Evolutionary conservation across 768 basidiomycete genomes (phyloP).

Genomic region (Mycena floridula): DNA sequence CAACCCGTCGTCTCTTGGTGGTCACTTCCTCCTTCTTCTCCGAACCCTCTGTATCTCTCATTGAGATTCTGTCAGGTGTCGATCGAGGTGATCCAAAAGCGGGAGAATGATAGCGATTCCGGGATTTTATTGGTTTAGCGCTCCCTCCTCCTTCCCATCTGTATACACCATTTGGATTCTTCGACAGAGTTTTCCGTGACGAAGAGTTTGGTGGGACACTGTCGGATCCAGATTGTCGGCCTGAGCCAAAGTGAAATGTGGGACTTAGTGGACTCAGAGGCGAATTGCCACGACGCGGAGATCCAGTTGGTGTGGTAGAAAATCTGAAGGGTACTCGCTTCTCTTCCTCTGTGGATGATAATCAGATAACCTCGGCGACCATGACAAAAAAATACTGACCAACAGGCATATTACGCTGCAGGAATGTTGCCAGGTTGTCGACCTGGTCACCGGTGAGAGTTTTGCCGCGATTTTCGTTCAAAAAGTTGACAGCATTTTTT

Average conservation of each 20-base stretch:
- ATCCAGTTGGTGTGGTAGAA: slow-evolving; percentile 36
- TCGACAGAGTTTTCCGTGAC: slow-evolving; percentile 49
- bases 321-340: slow-evolving; percentile 59
- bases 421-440: slow-evolving; percentile 47
- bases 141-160: slow-evolving; percentile 76
- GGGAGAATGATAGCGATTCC: slow-evolving; percentile 69
- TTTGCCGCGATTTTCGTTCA: slow-evolving; percentile 19
- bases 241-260: no score
- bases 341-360: slow-evolving; percentile 15
- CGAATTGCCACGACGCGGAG: slow-evolving; percentile 32
- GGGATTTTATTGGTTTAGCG: slow-evolving; percentile 41
- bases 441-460: slow-evolving; percentile 47
- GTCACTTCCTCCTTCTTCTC: slow-evolving; percentile 22
- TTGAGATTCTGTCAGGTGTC: slow-evolving; percentile 30
- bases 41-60: slow-evolving; percentile 27
- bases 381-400: slow-evolving; percentile 9
- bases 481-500: not conserved
- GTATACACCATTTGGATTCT: slow-evolving; percentile 72
- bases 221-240: slow-evolving; percentile 13
- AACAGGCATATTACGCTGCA: slow-evolving; percentile 48
- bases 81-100: slow-evolving; percentile 56
- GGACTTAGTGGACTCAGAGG: no score
- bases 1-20: slow-evolving; percentile 57
- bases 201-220: slow-evolving; percentile 10
- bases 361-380: not conserved